phyloP scores from a whole-genome alignment of 2,329 filamentous ascomycete genomes.

The Sclerotinia minor region DNA sequence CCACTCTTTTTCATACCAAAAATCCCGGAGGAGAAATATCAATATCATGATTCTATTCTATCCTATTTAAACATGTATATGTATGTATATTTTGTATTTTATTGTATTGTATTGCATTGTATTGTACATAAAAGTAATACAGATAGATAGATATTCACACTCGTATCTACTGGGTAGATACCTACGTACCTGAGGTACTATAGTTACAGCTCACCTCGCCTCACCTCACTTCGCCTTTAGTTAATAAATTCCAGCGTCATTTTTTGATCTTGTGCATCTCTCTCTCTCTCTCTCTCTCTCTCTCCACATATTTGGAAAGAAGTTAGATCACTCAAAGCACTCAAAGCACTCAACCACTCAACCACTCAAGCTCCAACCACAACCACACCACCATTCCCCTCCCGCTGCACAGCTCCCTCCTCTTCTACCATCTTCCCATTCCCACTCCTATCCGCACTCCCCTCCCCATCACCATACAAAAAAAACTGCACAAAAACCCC shows the following conservation, averaged over 20 bases:
- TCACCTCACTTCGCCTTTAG: background rate
- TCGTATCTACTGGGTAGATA: background rate
- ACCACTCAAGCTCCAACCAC: background rate
- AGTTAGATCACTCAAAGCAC: too few species aligned
- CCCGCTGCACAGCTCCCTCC: constrained; percentile 16
- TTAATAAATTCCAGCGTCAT: too few species aligned
- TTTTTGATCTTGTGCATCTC: background rate
- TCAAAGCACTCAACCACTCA: too few species aligned
- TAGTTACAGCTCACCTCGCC: too few species aligned
- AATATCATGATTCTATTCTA: background rate
- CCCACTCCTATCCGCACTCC: constrained; percentile 18
- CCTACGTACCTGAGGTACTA: too few species aligned
- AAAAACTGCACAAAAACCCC: constrained; percentile 92
- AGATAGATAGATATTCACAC: background rate
- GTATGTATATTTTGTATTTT: too few species aligned
- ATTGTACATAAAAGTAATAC: background rate
- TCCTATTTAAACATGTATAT: background rate
- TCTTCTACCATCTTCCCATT: constrained; percentile 18
- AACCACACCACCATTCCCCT: background rate
- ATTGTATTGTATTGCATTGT: too few species aligned
- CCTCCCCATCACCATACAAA: constrained; percentile 59
- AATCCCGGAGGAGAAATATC: background rate
- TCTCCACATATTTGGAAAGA: background rate
- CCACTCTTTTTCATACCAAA: background rate
- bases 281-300: too few species aligned